Base-by-base conservation (phyloP, 345 rosid genomes). In the Noccaea caerulescens region DNA sequence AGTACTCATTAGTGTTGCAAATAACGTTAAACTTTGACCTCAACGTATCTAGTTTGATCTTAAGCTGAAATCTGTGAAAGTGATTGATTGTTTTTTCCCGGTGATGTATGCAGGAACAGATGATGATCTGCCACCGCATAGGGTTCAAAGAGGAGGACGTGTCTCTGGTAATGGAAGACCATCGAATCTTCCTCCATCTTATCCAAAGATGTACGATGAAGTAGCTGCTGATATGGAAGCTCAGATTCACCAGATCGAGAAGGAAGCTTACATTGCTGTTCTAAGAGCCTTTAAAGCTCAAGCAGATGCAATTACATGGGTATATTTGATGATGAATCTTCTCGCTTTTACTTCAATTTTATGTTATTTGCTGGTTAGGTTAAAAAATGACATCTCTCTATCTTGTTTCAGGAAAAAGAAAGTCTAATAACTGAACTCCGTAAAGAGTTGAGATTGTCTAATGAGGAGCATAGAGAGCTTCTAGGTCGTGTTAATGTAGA, bases 301-400 rank as follows among this genome's bases (percentile, higher is more conserved):
- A 77, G 88, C 90, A 77, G 98, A 92, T 84, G 98, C 93, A 60
- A 89, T 92, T 72, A 78, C 98, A 72, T 92, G 98, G 98, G 98
- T 89, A 87, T 66, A 4, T 63, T 20, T 20, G 23, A 20, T 46
- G n/a, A 69, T 46, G 37, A 11, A 49, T 63, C 39, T 64, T 45
- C 71, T 20, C 23, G 23, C 23, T 20, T 20, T 20, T 63, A 10
- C 37, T 70, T 71, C 58, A 50, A 27, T 75, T 75, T 6, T 60
- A 57, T 71, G 68, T 72, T 72, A 69, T 49, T n/a, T 7, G 56
- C 50, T 76, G 69, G 36, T 62, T 80, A 70, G 71, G 58, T 79
- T 20, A 42, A 64, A 79, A 42, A 79, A 42, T 80, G 74, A 74
- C 69, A 66, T 72, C 49, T 80, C 76, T 72, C 5, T 50, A 42